Base-by-base conservation (phyloP, 2,329 filamentous ascomycete genomes). In the Clarireedia paspali region DNA sequence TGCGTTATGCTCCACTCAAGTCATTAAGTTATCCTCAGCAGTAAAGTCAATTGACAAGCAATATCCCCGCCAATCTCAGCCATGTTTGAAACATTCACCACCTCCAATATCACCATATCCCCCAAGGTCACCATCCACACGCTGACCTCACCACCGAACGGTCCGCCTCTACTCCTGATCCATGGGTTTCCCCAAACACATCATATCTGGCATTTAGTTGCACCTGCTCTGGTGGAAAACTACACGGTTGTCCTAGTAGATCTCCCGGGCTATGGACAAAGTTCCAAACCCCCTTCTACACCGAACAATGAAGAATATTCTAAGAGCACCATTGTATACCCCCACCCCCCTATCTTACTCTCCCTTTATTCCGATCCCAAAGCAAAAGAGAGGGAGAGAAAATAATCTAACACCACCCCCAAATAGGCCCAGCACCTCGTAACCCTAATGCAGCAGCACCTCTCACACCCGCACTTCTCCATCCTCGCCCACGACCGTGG, bases 401-500 rank as follows among this genome's bases (percentile, higher is more conserved):
- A 20, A 20, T 20, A 20, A 20, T 20, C 36, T 44, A 20, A 20
- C 15, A 38, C 5, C 4, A 27, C 12, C 10, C 46, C 4, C n/a
- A 6, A 6, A 20, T 2, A 54, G 52, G 52, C 38, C 9, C 26
- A 65, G 2, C 78, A 81, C 63, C 73, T 72, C 57, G 63, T 74
- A 6, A 61, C 63, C 14, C 72, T 77, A 15, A 80, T 81, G 78
- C 62, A 71, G 15, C 61, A 71, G 15, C 45, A 63, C 1, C 67
- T 79, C 0, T 72, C 72, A 6, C 69, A 71, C 60, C 39, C 60
- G 0, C 57, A 65, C 0, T 80, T 77, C 64, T 77, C 69, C 60
- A 67, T 84, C 20, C 78, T 78, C 56, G 78, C 74, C 0, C 81
- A 84, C 62, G 81, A 84, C 63, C 75, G 80, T 40, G 80, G 81